Evolutionary conservation across 2,329 filamentous ascomycete species (phyloP), one percentile per base, ranked within the genome.

Genomic region (Mycosphaerella sp.): DNA sequence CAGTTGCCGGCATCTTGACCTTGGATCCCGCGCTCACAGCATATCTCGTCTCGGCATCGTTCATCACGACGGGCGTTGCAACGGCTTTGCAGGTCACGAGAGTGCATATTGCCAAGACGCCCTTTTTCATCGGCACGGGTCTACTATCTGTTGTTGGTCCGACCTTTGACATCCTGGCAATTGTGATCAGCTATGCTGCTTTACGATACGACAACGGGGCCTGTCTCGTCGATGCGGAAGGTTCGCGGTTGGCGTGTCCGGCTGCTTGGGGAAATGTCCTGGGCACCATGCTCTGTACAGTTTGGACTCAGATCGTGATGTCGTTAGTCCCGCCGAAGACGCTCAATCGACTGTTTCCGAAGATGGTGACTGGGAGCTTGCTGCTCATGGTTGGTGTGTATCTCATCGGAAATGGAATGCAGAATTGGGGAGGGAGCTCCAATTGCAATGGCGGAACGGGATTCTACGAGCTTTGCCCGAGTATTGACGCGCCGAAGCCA

Each of bases 1-100:
- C 53, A 7, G 39, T 55, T n/a, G 53, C 53, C 3, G 43, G 48
- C 7, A 44, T 43, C 17, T 51, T 55, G 23, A 42, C 47, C 43
- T 38, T 55, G 7, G 39, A 47, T 36, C 42, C 26, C 3, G 48
- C 43, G 3, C 42, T 39, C 17, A 55, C 48, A 3, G 42, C 38
- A 12, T 55, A 55, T 29, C 48, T 55, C n/a, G 44, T 55, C 42
- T 55, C 53, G 7, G 53, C 53, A 9, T 43, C 48, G 4, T 55
- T 55, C 48, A 55, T 55, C 31, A 52, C 48, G 29, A 55, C 48
- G 3, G 53, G 48, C 5, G 52, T 55, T 17, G 48, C 53, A 12
- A 55, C 53, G n/a, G 48, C 48, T 12, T 29, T 52, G 17, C 53
- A 55, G 29, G 48, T 55, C 2, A 55, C 53, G 8, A 43, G 53